Evolutionary conservation across 495 filamentous ascomycete species (phyloP), one percentile per base, ranked within the genome.

Genomic region (Penicillium samsonianum): DNA sequence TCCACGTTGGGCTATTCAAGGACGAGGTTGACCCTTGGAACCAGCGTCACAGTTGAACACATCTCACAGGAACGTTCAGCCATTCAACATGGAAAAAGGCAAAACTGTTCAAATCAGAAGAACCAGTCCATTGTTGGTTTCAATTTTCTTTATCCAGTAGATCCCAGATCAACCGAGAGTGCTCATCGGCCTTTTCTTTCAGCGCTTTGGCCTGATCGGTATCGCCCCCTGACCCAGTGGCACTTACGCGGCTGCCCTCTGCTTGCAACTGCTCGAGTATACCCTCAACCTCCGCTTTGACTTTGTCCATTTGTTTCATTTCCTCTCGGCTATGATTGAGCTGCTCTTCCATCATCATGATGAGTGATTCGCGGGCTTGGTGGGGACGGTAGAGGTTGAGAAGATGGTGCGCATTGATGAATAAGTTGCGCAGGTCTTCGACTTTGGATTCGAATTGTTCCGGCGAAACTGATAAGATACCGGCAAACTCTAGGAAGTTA

Each of bases 311-410:
- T 37, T 87, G 83, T 28, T 90, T 80, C 1, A 90, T 92, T 73
- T 98, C 92, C n/a, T 80, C 82, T 59, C 82, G 83, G 54, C 84
- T 87, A 58, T 75, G 79, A 59, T 88, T 84, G 33, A 96, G 69
- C 67, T 94, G 89, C 63, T 90, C 88, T 73, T 96, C 91, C 92
- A 98, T 94, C 81, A 94, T 84, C 65, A 86, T 69, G 25, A 96
- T 95, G 42, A 98, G 76, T 28, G 86, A 91, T 73, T 98, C 95
- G 37, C 94, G 78, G 23, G 92, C 92, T 71, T 98, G 95, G 70
- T 98, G 94, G 3, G 94, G 95, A 22, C 94, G 86, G 71, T 97
- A 98, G 56, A 94, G 87, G 69, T 98, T 98, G 47, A 97, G 82
- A 19, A 93, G 80, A 59, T 92, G 89, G 69, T 97, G 90, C 51